Evolutionary conservation across 495 filamentous ascomycete genomes (phyloP), one percentile per base, ranked within the genome.

Genomic region (Xanthoparmelia taractica): DNA sequence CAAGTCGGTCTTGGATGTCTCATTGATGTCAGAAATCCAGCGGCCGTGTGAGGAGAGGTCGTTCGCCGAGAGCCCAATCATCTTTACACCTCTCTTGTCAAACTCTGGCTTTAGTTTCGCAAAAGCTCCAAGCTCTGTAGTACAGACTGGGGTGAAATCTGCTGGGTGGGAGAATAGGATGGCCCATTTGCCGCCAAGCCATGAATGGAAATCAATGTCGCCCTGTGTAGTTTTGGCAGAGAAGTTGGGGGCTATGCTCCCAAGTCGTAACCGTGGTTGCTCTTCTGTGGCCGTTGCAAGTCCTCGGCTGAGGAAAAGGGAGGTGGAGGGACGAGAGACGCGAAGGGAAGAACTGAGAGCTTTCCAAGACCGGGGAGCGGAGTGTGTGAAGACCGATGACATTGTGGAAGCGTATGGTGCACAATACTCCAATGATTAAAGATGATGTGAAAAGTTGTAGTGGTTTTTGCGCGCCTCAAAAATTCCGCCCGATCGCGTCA

Each of bases 71-170:
- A 88, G 74, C 1, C 85, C 85, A 68, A 88, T 86, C 76, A 87
- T 80, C 74, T 87, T 86, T 17, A 87, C 85, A 31, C 78, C 79
- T 10, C 85, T 77, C 69, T 80, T 79, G 18, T 82, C 77, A 67
- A 88, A 88, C 65, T 87, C 82, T 52, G 73, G 71, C 71, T 82
- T 79, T 59, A 87, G 67, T 66, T 84, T 85, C 15, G 86, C 81
- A 63, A 88, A 87, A 1, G 85, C 85, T 15, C 85, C 85, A 27
- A 88, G 77, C 69, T 88, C 85, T 18, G 86, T 88, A 4, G 85
- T 88, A 73, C 85, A 88, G 47, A 87, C 85, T 23, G 85, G 85
- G 2, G 86, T 88, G 74, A 85, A 88, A 70, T 88, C 85, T 36
- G 83, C 84, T 0, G 85, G 85, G 73, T 88, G 86, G 12, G 84